Conservation (phyloP, 352 stramenopile genomes). For the Halophytophthora batemanensis region DNA sequence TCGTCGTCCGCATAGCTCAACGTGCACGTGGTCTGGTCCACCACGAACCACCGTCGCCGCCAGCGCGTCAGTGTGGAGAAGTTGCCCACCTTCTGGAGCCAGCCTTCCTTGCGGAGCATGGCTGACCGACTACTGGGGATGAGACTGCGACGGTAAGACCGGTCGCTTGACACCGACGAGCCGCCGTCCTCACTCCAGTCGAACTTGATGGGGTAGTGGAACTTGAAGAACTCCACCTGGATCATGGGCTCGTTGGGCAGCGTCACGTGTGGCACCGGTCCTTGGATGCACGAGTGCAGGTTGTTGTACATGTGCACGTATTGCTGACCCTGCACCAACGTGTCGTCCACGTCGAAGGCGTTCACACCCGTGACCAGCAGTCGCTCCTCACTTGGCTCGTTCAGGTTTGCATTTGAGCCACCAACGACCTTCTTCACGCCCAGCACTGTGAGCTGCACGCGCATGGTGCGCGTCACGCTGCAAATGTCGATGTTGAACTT, state of each 20-base stretch:
- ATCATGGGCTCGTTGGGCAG: constrained; percentile 66
- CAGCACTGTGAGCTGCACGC: constrained; percentile 68
- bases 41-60: constrained; percentile 73
- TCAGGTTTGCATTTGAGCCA: constrained; percentile 31
- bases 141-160: constrained; percentile 47
- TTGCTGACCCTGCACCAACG: constrained; percentile 55
- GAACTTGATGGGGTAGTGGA: constrained; percentile 66
- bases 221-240: constrained; percentile 66
- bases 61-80: constrained; percentile 71
- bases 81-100: constrained; percentile 80
- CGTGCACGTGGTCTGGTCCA: constrained; percentile 75
- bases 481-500: constrained; percentile 75
- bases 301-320: constrained; percentile 86
- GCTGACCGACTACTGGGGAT: constrained; percentile 47
- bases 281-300: constrained; percentile 60
- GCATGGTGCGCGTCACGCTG: constrained; percentile 70
- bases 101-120: constrained; percentile 77
- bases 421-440: constrained; percentile 70
- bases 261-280: constrained; percentile 73
- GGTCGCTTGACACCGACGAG: constrained; percentile 20
- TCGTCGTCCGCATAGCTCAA: constrained; percentile 80
- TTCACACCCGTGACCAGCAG: constrained; percentile 84
- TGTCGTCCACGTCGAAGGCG: constrained; percentile 76
- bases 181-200: constrained; percentile 50
- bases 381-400: constrained; percentile 52